phyloP scores from a whole-genome alignment of 2,329 filamentous ascomycete genomes.

The Penicillium sp. region DNA sequence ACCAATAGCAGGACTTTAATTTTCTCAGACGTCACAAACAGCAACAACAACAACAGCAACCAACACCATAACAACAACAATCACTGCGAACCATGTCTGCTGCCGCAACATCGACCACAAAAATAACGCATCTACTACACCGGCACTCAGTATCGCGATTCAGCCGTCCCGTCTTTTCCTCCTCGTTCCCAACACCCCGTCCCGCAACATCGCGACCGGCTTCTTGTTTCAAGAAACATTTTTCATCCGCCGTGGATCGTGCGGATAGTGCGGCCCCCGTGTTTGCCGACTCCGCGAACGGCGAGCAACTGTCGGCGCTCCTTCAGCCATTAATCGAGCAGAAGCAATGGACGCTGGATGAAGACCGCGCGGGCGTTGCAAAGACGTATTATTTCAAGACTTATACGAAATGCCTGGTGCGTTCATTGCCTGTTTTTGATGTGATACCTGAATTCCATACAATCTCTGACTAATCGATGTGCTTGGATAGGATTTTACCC shows the following conservation, averaged over 20 bases:
- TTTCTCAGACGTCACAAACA: neutral
- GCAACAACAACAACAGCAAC: neutral
- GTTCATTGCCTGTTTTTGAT: constrained; percentile 8
- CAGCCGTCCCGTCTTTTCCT: neutral
- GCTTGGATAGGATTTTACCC: constrained; percentile 31
- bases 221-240: neutral
- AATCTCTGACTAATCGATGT: neutral
- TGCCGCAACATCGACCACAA: neutral
- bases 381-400: constrained; percentile 39
- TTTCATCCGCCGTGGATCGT: neutral
- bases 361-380: constrained; percentile 29
- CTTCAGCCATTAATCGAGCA: constrained; percentile 24
- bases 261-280: neutral
- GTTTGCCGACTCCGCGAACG: constrained; percentile 29
- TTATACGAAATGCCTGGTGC: constrained; percentile 37
- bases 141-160: neutral
- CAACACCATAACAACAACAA: neutral
- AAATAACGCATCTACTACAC: neutral
- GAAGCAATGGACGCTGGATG: constrained; percentile 31
- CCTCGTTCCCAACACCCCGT: neutral
- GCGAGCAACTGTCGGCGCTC: constrained; percentile 21
- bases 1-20: neutral
- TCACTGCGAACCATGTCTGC: neutral
- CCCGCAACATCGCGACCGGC: neutral
- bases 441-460: neutral